These are phyloP conservation scores for Ceratobasidium sp. DNA, from an alignment of 1,284 basidiomycete species.

Conservation along the genomic window DNA sequence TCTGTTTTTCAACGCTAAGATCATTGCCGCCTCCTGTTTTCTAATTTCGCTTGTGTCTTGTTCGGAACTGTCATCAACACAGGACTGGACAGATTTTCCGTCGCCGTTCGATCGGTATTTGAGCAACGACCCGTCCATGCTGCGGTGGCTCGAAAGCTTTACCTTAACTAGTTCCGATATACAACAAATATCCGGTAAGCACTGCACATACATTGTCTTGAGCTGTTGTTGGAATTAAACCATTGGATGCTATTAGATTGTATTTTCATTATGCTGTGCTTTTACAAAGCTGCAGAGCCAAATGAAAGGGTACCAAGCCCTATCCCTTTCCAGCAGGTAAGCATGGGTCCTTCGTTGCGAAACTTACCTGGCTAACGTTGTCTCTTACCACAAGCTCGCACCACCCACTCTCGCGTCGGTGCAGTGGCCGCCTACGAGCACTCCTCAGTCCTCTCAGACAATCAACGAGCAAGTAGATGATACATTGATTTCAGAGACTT, in stretches of 20 bases:
- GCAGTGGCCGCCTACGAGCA: constrained; percentile 27
- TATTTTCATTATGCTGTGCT: constrained; percentile 35
- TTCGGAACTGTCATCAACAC: constrained; percentile 24
- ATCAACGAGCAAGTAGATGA: not conserved
- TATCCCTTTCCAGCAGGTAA: constrained; percentile 35
- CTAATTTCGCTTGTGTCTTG: constrained; percentile 43
- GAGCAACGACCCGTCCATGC: constrained; percentile 27
- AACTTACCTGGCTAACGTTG: constrained; percentile 1
- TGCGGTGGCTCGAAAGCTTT: constrained; percentile 33
- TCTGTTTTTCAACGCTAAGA: constrained; percentile 42
- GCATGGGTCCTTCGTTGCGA: not conserved
- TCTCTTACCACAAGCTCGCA: constrained; percentile 1
- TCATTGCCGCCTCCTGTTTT: constrained; percentile 45
- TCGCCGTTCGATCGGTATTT: constrained; percentile 38
- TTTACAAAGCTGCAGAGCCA: constrained; percentile 38
- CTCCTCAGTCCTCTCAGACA: constrained; percentile 23
- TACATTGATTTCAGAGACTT: constrained; percentile 1
- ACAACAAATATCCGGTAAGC: constrained; percentile 38
- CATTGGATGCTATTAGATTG: constrained; percentile 21
- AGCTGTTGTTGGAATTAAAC: not conserved
- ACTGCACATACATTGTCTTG: not conserved
- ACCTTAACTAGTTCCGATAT: constrained; percentile 16
- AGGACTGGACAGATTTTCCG: constrained; percentile 37
- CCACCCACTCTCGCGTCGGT: constrained; percentile 36
- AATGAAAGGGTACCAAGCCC: constrained; percentile 39